These are phyloP conservation scores for Sutorius australiensis DNA, from an alignment of 768 basidiomycete genomes.

Conservation along the genomic window DNA sequence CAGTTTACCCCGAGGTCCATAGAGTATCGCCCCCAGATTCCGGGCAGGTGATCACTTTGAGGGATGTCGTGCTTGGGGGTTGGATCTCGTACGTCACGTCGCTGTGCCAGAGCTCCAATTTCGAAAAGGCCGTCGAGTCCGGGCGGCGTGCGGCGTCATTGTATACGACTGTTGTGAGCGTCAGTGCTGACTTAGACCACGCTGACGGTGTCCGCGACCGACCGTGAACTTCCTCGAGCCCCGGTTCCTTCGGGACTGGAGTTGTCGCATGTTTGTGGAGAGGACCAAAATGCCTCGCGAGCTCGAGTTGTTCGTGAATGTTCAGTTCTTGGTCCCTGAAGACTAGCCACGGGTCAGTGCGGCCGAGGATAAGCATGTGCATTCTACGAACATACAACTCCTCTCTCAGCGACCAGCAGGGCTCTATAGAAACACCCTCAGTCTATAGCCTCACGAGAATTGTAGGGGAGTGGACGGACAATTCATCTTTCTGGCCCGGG, in stretches of 20 bases:
- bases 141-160: constrained; percentile 62
- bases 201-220: constrained; percentile 14
- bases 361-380: no score
- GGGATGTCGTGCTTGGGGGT: constrained; percentile 75
- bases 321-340: constrained; percentile 71
- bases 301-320: constrained; percentile 66
- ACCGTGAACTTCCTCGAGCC: constrained; percentile 77
- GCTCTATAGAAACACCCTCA: constrained; percentile 41
- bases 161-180: constrained; percentile 54
- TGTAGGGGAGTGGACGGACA: constrained; percentile 42
- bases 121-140: constrained; percentile 62
- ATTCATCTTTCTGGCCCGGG: constrained; percentile 69
- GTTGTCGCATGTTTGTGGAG: constrained; percentile 84
- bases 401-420: constrained; percentile 69
- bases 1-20: constrained; percentile 69
- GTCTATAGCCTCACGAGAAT: neutral
- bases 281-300: constrained; percentile 68
- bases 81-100: constrained; percentile 81
- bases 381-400: constrained; percentile 61
- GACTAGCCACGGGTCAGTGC: constrained; percentile 38
- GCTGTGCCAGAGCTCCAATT: constrained; percentile 76
- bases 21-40: constrained; percentile 76
- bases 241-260: constrained; percentile 63
- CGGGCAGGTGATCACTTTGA: constrained; percentile 69
- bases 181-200: constrained; percentile 1